Conservation (phyloP, 2,329 filamentous ascomycete genomes). For the Colletotrichum sp. region DNA sequence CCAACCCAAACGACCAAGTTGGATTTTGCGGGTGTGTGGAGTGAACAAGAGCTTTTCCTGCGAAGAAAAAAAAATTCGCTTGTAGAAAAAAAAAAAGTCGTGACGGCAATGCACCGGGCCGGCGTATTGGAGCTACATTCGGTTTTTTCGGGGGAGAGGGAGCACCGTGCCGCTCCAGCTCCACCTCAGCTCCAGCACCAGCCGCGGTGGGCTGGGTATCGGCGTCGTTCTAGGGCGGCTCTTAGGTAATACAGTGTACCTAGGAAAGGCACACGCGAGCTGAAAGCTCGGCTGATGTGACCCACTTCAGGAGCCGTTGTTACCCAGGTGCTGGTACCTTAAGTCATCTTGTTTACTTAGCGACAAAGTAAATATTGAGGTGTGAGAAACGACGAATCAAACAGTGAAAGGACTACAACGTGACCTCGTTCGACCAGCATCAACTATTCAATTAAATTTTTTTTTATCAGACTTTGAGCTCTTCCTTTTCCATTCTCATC, state of each 20-base stretch:
- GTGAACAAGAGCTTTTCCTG: neutral
- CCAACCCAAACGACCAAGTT: neutral
- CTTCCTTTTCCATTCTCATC: neutral
- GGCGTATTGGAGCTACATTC: conserved; percentile 11
- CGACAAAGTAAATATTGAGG: neutral
- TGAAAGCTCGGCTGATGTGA: neutral
- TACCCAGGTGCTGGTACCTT: neutral
- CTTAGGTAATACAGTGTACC: neutral
- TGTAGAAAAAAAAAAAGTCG: conserved; percentile 6
- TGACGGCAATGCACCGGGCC: conserved; percentile 22
- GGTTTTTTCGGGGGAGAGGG: neutral
- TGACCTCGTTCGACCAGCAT: neutral
- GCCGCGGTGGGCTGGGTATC: neutral
- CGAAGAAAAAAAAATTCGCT: conserved; percentile 11
- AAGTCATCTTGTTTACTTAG: neutral
- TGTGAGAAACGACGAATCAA: neutral
- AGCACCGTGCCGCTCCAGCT: neutral
- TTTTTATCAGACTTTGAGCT: neutral
- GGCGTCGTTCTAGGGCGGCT: neutral
- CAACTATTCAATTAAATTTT: neutral
- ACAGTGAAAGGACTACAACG: neutral
- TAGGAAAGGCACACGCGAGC: neutral
- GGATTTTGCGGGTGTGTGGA: neutral
- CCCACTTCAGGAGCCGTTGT: neutral
- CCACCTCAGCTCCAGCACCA: neutral